A percentile compares a stretch with the other conserved stretches of the same genome.
Evolutionary conservation across 306 rosid species (phyloP).

Genomic region (Betula pendula): DNA sequence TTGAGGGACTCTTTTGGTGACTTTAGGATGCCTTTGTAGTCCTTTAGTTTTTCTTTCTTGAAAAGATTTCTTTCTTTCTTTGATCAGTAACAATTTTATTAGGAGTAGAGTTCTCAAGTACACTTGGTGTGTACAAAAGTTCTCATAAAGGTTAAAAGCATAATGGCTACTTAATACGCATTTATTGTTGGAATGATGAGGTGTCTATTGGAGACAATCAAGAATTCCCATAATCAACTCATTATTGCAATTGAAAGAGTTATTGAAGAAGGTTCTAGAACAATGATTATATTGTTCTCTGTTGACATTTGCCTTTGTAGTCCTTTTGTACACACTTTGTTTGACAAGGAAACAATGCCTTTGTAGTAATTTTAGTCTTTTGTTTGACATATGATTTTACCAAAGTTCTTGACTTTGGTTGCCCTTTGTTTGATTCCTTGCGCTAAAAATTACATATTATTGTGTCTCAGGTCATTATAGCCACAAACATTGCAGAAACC

Average conservation of each 20-base stretch:
- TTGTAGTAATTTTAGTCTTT: not conserved
- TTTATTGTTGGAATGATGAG: not conserved
- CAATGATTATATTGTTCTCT: not conserved
- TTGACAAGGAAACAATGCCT: not conserved
- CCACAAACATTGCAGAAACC: conserved; percentile 97
- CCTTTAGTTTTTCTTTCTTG: not conserved
- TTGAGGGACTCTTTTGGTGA: not conserved
- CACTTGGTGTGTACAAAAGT: not conserved
- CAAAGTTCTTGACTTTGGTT: not conserved
- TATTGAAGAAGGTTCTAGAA: not conserved
- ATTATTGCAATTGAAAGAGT: not conserved
- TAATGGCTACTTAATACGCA: not conserved
- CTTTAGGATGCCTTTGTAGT: not conserved
- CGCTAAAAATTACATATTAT: conserved; percentile 4
- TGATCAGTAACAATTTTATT: not conserved
- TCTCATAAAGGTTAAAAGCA: not conserved
- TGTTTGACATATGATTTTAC: not conserved
- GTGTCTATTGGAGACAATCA: not conserved
- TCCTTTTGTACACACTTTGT: not conserved
- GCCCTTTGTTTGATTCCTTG: not conserved
- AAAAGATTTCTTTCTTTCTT: not conserved
- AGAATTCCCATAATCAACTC: not conserved
- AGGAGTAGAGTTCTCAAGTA: not conserved
- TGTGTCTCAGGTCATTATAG: conserved; percentile 71
- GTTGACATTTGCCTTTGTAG: not conserved